Evolutionary conservation across 208 protist species (phyloP).

Genomic region (Acanthamoeba castellanii): DNA sequence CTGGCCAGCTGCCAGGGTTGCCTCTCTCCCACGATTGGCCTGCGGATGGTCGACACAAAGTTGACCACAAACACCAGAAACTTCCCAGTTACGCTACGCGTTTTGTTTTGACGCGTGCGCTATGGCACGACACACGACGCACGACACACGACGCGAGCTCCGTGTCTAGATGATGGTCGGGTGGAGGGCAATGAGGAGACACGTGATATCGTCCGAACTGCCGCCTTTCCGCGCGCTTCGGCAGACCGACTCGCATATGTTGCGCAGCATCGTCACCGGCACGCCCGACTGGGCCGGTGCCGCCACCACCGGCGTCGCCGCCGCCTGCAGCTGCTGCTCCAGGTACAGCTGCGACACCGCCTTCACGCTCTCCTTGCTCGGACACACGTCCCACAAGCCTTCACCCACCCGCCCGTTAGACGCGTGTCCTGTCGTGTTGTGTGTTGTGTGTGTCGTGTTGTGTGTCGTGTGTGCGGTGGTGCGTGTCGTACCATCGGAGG

Average conservation of each 20-base stretch:
- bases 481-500: neutral
- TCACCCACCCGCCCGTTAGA: no score
- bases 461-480: no score
- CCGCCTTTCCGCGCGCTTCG: neutral
- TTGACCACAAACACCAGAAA: no score
- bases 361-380: conserved; percentile 5
- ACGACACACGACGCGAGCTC: neutral
- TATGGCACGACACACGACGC: no score
- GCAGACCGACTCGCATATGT: neutral
- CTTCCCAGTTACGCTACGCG: no score
- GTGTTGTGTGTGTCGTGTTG: no score
- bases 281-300: neutral
- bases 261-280: neutral
- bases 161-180: neutral
- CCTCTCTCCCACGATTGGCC: no score
- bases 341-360: neutral
- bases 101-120: no score
- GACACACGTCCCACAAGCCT: conserved; percentile 20
- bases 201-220: conserved; percentile 13
- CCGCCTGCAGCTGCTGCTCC: neutral
- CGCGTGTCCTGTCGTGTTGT: no score
- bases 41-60: no score
- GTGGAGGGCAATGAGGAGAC: neutral
- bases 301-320: neutral
- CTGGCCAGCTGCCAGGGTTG: no score